These are phyloP conservation scores for Aspergillus taichungensis DNA, from an alignment of 495 filamentous ascomycete species.

Conservation along the genomic window DNA sequence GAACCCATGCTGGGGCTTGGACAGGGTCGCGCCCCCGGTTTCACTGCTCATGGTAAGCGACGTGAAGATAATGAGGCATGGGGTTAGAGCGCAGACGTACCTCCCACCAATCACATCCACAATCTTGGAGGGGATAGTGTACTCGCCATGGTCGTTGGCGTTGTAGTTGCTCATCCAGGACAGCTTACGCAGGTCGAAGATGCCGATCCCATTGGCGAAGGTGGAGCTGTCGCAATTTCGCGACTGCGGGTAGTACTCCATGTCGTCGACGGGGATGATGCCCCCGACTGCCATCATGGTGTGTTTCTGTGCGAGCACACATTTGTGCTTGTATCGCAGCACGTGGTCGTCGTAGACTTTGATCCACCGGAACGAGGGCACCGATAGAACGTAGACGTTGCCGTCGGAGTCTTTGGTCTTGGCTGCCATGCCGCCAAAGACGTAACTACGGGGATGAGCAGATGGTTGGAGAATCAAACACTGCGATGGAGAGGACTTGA, in stretches of 20 bases:
- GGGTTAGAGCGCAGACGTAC: background rate
- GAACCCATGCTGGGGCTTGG: background rate
- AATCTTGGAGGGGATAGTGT: background rate
- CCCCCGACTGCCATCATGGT: slow-evolving; percentile 1
- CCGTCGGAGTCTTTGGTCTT: background rate
- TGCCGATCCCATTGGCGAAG: slow-evolving; percentile 2
- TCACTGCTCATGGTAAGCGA: background rate
- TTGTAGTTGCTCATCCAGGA: slow-evolving; percentile 1
- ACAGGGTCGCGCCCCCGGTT: background rate
- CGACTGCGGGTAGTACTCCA: background rate
- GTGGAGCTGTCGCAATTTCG: background rate
- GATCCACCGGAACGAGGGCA: slow-evolving; percentile 5
- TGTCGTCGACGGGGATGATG: background rate
- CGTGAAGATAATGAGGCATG: background rate
- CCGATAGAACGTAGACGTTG: slow-evolving; percentile 4
- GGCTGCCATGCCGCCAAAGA: slow-evolving; percentile 1
- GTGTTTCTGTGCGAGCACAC: background rate
- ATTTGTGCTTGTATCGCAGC: slow-evolving; percentile 2
- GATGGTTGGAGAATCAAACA: background rate
- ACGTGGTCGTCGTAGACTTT: background rate
- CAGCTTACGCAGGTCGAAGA: slow-evolving; percentile 1
- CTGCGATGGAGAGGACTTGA: background rate
- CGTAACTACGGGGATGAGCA: background rate
- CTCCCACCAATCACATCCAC: slow-evolving; percentile 2
- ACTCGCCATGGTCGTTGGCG: background rate